Conservation (phyloP, 176 grass and related monocot genomes). For the Pontederia crassipes region DNA sequence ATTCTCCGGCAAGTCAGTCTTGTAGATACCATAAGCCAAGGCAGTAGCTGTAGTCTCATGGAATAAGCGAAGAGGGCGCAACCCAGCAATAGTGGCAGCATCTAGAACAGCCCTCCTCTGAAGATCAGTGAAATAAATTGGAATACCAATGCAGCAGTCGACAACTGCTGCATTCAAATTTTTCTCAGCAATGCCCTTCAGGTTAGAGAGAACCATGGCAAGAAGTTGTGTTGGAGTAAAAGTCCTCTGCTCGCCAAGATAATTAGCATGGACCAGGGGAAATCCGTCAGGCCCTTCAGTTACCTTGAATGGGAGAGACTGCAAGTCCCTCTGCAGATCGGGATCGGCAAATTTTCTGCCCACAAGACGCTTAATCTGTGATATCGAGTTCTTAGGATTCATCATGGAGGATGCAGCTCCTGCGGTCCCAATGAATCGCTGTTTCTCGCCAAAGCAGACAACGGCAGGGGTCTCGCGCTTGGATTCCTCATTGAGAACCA, state of each 20-base stretch:
- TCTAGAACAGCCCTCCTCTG: slow-evolving; percentile 74
- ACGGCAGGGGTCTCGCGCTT: slow-evolving; percentile 84
- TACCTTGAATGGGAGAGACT: slow-evolving; percentile 48
- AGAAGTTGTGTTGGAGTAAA: slow-evolving; percentile 80
- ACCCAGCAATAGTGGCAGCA: slow-evolving; percentile 69
- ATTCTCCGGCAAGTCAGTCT: slow-evolving; percentile 65
- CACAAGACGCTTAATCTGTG: slow-evolving; percentile 77
- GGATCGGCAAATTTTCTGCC: slow-evolving; percentile 61
- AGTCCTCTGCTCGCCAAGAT: slow-evolving; percentile 36
- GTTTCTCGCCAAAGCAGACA: slow-evolving; percentile 94
- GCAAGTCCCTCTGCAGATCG: slow-evolving; percentile 60
- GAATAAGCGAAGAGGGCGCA: slow-evolving; percentile 52
- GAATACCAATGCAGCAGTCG: slow-evolving; percentile 90
- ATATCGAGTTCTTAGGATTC: slow-evolving; percentile 85
- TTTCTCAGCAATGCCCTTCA: slow-evolving; percentile 75
- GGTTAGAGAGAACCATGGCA: slow-evolving; percentile 68
- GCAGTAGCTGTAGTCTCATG: slow-evolving; percentile 83
- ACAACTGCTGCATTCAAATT: slow-evolving; percentile 54
- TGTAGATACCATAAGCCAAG: slow-evolving; percentile 89
- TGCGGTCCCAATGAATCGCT: slow-evolving; percentile 69
- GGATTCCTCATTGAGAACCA: slow-evolving; percentile 88
- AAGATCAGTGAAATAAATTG: slow-evolving; percentile 65
- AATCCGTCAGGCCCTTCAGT: slow-evolving; percentile 53
- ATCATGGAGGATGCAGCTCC: slow-evolving; percentile 62
- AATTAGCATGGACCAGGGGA: slow-evolving; percentile 59